phyloP scores from a whole-genome alignment of 768 basidiomycete genomes.

The Phlebiopsis gigantea region DNA sequence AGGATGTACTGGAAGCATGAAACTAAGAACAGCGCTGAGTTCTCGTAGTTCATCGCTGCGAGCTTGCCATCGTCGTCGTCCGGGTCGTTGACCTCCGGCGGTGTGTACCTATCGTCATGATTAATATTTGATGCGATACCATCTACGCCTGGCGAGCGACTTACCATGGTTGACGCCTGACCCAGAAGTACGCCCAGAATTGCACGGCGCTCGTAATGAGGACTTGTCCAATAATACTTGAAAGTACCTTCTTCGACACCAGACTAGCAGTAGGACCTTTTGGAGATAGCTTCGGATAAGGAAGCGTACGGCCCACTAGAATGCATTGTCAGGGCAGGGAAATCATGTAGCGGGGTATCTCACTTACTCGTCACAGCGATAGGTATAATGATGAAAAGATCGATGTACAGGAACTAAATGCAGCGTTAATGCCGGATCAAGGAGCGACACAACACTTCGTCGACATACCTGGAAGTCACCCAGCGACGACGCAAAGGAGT shows the following conservation, averaged over 20 bases:
- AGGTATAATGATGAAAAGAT: conserved; percentile 96
- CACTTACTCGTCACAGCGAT: conserved; percentile 90
- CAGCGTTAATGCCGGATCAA: conserved; percentile 9
- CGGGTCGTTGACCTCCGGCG: conserved; percentile 48
- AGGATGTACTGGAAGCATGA: conserved; percentile 99
- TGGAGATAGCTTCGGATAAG: conserved; percentile 79
- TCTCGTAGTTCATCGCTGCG: conserved; percentile 85
- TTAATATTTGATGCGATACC: neutral
- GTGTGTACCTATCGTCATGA: conserved; percentile 58
- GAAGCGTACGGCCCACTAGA: conserved; percentile 91
- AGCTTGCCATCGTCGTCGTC: conserved; percentile 57
- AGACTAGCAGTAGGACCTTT: conserved; percentile 94
- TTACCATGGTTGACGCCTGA: conserved; percentile 80
- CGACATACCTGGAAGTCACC: conserved; percentile 87
- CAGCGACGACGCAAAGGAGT: conserved; percentile 93
- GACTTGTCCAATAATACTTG: conserved; percentile 91
- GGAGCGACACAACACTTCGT: neutral
- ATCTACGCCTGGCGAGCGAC: conserved; percentile 10
- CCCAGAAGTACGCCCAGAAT: conserved; percentile 87
- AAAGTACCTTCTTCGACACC: conserved; percentile 91
- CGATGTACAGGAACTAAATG: conserved; percentile 88
- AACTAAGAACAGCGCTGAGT: conserved; percentile 85
- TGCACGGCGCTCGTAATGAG: conserved; percentile 79
- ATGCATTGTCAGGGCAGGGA: conserved; percentile 11
- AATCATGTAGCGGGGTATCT: neutral